phyloP scores from a whole-genome alignment of 2,329 filamentous ascomycete species.

The Microsporum ferrugineum region DNA sequence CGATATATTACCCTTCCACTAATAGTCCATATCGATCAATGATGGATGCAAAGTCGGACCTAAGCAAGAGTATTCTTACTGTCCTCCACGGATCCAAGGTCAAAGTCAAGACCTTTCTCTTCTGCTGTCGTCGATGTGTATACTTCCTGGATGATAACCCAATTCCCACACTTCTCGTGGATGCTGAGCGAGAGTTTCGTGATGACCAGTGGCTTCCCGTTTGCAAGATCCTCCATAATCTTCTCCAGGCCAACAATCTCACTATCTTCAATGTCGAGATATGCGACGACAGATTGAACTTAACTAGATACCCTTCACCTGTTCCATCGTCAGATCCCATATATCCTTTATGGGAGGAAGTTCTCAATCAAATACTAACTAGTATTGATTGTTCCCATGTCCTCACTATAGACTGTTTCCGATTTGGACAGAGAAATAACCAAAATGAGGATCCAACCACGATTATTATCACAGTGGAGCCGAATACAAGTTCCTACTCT shows the following conservation, averaged over 20 bases:
- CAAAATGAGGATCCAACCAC: not conserved
- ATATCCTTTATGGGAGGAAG: not conserved
- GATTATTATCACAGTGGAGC: slow-evolving; percentile 10
- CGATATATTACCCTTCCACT: not conserved
- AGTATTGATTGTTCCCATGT: not conserved
- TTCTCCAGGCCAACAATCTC: not conserved
- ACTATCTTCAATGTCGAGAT: slow-evolving; percentile 2
- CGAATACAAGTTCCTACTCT: not conserved
- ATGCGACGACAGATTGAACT: not conserved
- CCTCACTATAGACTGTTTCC: slow-evolving; percentile 5
- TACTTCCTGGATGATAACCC: not conserved
- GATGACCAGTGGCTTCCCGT: not conserved
- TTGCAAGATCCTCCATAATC: not conserved
- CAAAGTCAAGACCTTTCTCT: not conserved
- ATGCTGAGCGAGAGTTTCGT: not conserved
- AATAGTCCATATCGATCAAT: not conserved
- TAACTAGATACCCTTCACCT: not conserved
- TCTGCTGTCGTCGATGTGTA: not conserved
- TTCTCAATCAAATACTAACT: not conserved
- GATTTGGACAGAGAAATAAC: not conserved
- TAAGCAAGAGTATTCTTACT: not conserved
- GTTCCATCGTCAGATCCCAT: slow-evolving; percentile 4
- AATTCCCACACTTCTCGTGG: not conserved
- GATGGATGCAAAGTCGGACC: not conserved
- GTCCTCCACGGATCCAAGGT: not conserved